Conservation (phyloP, 2,329 filamentous ascomycete genomes). For the Hypoxylon sp. region DNA sequence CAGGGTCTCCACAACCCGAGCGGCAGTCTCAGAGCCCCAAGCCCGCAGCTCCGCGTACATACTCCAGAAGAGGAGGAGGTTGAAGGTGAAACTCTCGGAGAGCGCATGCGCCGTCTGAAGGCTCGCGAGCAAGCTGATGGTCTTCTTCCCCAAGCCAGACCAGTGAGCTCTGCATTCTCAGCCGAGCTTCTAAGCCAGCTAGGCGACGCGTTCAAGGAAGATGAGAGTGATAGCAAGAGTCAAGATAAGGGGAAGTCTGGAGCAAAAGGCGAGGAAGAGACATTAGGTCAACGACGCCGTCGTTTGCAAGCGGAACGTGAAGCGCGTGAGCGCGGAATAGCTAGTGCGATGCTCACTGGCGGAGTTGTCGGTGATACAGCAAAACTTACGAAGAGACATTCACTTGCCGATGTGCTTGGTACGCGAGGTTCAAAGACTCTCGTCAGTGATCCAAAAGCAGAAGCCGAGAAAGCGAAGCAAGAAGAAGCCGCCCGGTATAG, state of each 20-base stretch:
- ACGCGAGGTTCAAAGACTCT: conserved; percentile 57
- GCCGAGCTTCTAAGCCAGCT: conserved; percentile 78
- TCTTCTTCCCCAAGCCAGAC: conserved; percentile 67
- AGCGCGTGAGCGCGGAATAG: conserved; percentile 72
- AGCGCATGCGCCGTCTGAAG: conserved; percentile 76
- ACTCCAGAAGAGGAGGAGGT: conserved; percentile 64
- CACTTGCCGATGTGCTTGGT: conserved; percentile 71
- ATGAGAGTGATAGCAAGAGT: conserved; percentile 54
- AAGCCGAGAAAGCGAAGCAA: conserved; percentile 60
- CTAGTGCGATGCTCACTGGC: conserved; percentile 51
- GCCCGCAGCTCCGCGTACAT: conserved; percentile 53
- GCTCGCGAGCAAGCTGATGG: conserved; percentile 66
- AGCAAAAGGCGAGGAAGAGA: conserved; percentile 76
- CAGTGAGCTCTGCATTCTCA: conserved; percentile 77
- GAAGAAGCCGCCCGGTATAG: conserved; percentile 60
- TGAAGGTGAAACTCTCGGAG: conserved; percentile 77
- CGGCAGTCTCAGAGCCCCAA: conserved; percentile 50
- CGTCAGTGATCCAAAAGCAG: conserved; percentile 60
- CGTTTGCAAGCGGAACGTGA: conserved; percentile 80
- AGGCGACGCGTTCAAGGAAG: conserved; percentile 64
- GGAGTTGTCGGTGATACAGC: conserved; percentile 56
- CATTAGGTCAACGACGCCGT: conserved; percentile 81
- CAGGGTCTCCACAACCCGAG: conserved; percentile 51
- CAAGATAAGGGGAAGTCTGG: conserved; percentile 53
- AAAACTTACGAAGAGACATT: conserved; percentile 61